Conservation (phyloP, 306 rosid species). For the Luffa acutangula region DNA sequence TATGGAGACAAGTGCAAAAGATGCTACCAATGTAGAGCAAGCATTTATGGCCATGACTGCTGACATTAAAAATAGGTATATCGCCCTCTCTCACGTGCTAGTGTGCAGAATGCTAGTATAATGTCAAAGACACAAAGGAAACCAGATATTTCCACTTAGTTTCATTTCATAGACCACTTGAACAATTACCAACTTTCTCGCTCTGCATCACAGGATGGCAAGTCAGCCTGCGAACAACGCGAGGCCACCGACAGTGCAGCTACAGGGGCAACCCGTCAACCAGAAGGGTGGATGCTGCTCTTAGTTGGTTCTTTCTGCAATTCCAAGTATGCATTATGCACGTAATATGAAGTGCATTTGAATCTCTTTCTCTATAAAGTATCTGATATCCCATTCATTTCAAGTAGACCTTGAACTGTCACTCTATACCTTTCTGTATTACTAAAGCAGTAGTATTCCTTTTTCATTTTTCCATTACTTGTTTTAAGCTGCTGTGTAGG, state of each 20-base stretch:
- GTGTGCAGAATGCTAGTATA: neutral
- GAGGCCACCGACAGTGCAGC: slow-evolving; percentile 45
- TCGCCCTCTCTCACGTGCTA: neutral
- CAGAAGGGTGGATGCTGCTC: slow-evolving; percentile 59
- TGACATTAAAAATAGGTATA: slow-evolving; percentile 38
- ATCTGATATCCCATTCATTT: slow-evolving; percentile 4
- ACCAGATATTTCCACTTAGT: neutral
- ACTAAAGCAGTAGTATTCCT: neutral
- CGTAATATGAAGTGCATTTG: slow-evolving; percentile 1
- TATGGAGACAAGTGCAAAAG: slow-evolving; percentile 49
- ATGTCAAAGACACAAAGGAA: neutral
- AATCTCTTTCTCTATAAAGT: slow-evolving; percentile 5
- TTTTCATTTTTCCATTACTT: neutral
- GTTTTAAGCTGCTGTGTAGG: slow-evolving; percentile 1
- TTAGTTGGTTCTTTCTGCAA: slow-evolving; percentile 11
- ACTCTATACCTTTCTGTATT: slow-evolving; percentile 1
- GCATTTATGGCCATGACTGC: slow-evolving; percentile 52
- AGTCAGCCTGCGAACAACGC: slow-evolving; percentile 43
- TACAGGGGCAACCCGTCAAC: slow-evolving; percentile 45
- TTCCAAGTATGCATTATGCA: slow-evolving; percentile 8
- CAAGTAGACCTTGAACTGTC: neutral
- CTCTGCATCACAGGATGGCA: slow-evolving; percentile 32
- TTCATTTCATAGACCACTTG: neutral
- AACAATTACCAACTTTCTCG: neutral
- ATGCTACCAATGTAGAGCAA: slow-evolving; percentile 40